Base-by-base conservation (phyloP, 2,329 filamentous ascomycete species). In the Diaporthe aspalathi region DNA sequence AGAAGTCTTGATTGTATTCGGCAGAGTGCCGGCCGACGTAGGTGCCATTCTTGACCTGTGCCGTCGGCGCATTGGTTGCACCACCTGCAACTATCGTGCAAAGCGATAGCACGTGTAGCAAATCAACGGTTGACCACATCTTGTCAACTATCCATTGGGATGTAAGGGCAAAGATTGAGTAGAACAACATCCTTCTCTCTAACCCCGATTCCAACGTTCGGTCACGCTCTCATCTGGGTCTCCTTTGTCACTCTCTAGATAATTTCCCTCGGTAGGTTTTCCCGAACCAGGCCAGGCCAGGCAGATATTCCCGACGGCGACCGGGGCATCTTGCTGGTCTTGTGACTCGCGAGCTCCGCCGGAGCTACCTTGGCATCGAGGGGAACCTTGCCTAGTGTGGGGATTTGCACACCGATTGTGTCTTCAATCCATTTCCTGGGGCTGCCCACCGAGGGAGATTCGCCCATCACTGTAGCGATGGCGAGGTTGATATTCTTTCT, bases 1-100 rank as follows among this genome's bases (percentile, higher is more conserved):
- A 89, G 63, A 85, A 79, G 67, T 89, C 87, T 65, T 88, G 86
- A 27, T 83, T 74, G 66, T 80, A 82, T 2, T 68, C 62, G 1
- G 78, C 67, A 27, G 78, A 77, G 70, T 79, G 73, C 20, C 79
- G 45, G 11, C 82, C 82, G 11, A 76, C 70, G 57, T 82, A 83
- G 3, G 77, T 80, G 20, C 81, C 82, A 62, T 83, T 83, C 38
- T 71, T 66, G 11, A 68, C 32, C 53, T 68, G 40, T 24, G 50
- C 69, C 27, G 62, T 67, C 24, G 69, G 69, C 43, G 56, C 24
- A 47, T 47, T 32, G 17, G 40, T 22, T 40, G 62, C 38, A 0
- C 24, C 17, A 4, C 56, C 11, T 62, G 45, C 5, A 8, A 62
- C 56, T 47, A 62, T 16, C 2, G 56, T 32, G 38, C 56, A 62